Evolutionary conservation across 2,329 filamentous ascomycete species (phyloP), one percentile per base, ranked within the genome.

Genomic region (Epichloe typhina): DNA sequence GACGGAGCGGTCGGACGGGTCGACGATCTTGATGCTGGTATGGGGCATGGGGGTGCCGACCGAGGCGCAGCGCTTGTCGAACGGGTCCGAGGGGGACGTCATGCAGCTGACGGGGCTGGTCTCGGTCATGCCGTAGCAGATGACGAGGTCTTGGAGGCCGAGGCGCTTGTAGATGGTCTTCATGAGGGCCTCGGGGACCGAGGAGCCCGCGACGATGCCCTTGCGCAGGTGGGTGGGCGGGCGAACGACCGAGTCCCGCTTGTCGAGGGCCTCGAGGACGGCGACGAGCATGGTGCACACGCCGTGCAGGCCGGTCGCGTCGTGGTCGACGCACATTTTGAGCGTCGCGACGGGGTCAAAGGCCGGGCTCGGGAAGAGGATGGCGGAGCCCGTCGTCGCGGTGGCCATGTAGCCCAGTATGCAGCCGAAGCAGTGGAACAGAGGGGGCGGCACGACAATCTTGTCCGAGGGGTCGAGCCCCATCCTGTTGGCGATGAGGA

Each of bases 61-160:
- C 3, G 79, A 84, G 39, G 79, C 75, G 48, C 88, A 84, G 40
- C 89, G 76, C 66, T 85, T 86, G 38, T 76, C 76, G 3, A 88
- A 71, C 0, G 87, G 82, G 62, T 95, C 89, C 17, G 77, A 68
- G 0, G 87, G 90, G 0, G 80, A 73, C 0, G 90, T 95, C 89
- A 95, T 95, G 56, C 79, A 80, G 72, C 79, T 74, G 60, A 88
- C 85, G 40, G 85, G 85, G 46, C 75, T 77, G 1, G 90, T 96
- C 68, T 96, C 90, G 1, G 90, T 96, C 89, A 95, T 95, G 54
- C 90, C 90, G 66, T 96, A 97, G 72, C 90, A 95, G 56, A 95
- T 96, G 0, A 90, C 91, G 21, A 97, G 69, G 51, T 95, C 86
- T 0, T 76, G 79, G 17, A 97, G 71, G 46, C 93, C 93, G 8